A percentile compares a stretch with the other conserved stretches of the same genome.
Evolutionary conservation across 306 rosid genomes (phyloP).

Genomic region (peach (Prunus persica)): DNA sequence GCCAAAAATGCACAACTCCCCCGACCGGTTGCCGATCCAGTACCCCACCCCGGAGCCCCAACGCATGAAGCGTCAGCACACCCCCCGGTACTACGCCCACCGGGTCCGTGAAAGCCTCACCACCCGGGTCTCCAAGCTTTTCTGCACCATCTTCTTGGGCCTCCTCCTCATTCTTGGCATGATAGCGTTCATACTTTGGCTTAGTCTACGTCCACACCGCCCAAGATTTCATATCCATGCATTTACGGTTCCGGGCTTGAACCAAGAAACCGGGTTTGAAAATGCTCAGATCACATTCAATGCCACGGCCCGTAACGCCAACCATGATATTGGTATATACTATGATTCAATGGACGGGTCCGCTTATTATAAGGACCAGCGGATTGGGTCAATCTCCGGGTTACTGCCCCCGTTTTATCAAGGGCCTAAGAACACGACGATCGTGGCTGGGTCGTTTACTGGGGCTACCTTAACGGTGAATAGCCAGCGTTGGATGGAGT

Average conservation of each 20-base stretch:
- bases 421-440: slow-evolving; percentile 58
- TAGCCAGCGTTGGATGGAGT: slow-evolving; percentile 60
- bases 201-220: slow-evolving; percentile 86
- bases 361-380: slow-evolving; percentile 54
- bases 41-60: slow-evolving; percentile 15
- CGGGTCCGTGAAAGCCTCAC: slow-evolving; percentile 83
- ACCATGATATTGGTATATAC: slow-evolving; percentile 56
- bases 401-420: slow-evolving; percentile 51
- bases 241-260: slow-evolving; percentile 56
- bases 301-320: slow-evolving; percentile 66
- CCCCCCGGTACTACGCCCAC: slow-evolving; percentile 55
- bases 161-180: slow-evolving; percentile 56
- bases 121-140: slow-evolving; percentile 56
- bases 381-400: slow-evolving; percentile 48
- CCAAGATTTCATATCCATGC: slow-evolving; percentile 68
- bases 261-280: slow-evolving; percentile 39
- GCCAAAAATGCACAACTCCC: slow-evolving; percentile 31
- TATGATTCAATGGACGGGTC: slow-evolving; percentile 58
- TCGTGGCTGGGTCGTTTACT: slow-evolving; percentile 31
- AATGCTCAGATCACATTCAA: slow-evolving; percentile 45
- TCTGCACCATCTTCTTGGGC: slow-evolving; percentile 63
- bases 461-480: slow-evolving; percentile 52
- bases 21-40: slow-evolving; percentile 39
- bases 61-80: slow-evolving; percentile 54
- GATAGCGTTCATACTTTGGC: slow-evolving; percentile 64